phyloP scores from a whole-genome alignment of 495 filamentous ascomycete genomes.

The Barbatosphaeria neglecta region DNA sequence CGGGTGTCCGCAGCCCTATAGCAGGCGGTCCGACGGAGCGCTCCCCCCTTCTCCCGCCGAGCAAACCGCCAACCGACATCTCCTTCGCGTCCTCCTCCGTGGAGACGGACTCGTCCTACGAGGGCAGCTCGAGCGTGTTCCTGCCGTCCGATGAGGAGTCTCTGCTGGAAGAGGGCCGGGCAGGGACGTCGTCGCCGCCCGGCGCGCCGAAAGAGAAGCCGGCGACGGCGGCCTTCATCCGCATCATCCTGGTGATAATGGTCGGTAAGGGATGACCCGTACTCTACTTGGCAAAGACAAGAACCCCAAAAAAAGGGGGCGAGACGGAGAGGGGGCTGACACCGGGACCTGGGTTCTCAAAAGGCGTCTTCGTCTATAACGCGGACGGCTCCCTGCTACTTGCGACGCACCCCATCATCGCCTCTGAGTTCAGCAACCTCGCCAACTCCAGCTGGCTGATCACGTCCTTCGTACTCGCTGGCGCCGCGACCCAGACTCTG shows the following conservation, averaged over 20 bases:
- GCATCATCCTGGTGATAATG: background rate
- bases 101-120: background rate
- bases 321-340: background rate
- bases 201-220: background rate
- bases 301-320: background rate
- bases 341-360: background rate
- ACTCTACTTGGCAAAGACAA: background rate
- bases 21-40: background rate
- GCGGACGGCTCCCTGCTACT: conserved; percentile 52
- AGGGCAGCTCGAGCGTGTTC: background rate
- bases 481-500: conserved; percentile 46
- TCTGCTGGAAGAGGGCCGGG: background rate
- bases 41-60: background rate
- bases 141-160: background rate
- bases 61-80: background rate
- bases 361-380: conserved; percentile 55
- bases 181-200: background rate
- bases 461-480: conserved; percentile 49
- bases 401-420: conserved; percentile 49
- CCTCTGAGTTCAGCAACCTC: conserved; percentile 54
- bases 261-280: background rate
- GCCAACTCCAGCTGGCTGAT: conserved; percentile 55
- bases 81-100: background rate
- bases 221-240: background rate
- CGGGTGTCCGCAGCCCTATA: no score